These are phyloP conservation scores for Paracamarosporium sp. DNA, from an alignment of 2,329 filamentous ascomycete genomes.

Conservation along the genomic window DNA sequence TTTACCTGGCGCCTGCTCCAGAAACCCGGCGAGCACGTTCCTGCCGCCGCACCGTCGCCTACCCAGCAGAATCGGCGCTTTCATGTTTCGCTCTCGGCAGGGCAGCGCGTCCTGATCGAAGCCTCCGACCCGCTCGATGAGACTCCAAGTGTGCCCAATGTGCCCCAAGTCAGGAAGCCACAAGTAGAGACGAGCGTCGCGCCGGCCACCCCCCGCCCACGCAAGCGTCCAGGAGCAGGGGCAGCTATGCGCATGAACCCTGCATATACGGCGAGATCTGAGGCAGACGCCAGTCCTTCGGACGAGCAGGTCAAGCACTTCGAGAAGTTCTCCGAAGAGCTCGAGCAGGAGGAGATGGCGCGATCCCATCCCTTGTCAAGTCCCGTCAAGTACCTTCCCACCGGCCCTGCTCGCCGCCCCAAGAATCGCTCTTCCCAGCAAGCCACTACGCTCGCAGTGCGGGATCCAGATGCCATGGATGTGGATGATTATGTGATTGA, in stretches of 20 bases:
- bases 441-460: constrained; percentile 24
- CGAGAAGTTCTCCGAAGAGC: constrained; percentile 39
- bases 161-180: constrained; percentile 4
- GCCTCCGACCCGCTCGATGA: neutral
- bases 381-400: constrained; percentile 44
- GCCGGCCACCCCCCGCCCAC: constrained; percentile 20
- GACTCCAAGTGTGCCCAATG: neutral
- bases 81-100: constrained; percentile 4
- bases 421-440: constrained; percentile 41
- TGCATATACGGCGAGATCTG: constrained; percentile 3
- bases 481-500: constrained; percentile 66
- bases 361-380: constrained; percentile 12
- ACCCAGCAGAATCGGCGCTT: constrained; percentile 6
- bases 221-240: constrained; percentile 37
- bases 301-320: constrained; percentile 39
- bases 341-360: constrained; percentile 33
- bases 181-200: constrained; percentile 10
- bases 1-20: constrained; percentile 30
- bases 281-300: constrained; percentile 22
- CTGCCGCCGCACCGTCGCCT: neutral
- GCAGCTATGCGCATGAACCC: constrained; percentile 21
- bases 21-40: constrained; percentile 25
- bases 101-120: constrained; percentile 14
- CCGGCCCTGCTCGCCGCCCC: constrained; percentile 38
- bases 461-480: constrained; percentile 40